Evolutionary conservation across 1,284 basidiomycete genomes (phyloP), one percentile per base, ranked within the genome.

Genomic region (Marasmius sp.): DNA sequence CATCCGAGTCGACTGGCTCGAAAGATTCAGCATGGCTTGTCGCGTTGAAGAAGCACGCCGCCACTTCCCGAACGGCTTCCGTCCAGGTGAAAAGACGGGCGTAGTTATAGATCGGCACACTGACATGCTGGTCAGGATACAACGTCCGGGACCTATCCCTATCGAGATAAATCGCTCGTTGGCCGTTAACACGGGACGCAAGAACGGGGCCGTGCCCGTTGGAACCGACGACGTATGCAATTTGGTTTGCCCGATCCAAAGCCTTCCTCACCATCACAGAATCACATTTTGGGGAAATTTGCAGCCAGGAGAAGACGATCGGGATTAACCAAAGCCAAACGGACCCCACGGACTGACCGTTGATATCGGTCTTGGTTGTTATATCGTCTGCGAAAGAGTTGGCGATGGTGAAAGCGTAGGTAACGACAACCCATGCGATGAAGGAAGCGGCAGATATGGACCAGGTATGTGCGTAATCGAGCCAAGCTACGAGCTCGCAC

Each of bases 381-480:
- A 73, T 58, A 33, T 68, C 63, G 22, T 10, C 62, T n/a, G 62
- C 66, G 18, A 77, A 65, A 2, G 75, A 74, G 38, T 74, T 67
- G 5, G 64, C 62, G 5, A 76, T 67, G 0, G 70, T 75, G 45
- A 76, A 68, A 2, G 72, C 45, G 60, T 76, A 77, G 10, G 75
- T 75, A 6, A 77, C 27, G 33, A 77, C 33, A 5, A 77, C 75
- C 76, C 73, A 77, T 0, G 60, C 41, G 33, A 77, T 76, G 1
- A 69, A 72, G 14, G 69, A 67, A 2, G 66, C 76, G 5, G 75
- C 74, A 2, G 74, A 61, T 7, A 73, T 68, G 0, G 75, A 75
- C 76, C 75, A 76, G 8, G 75, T 75, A 53, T 71, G 69, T 12
- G 67, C 67, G 57, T 73, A 74, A 47, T 77, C 69, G 16, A 78